Base-by-base conservation (phyloP, 2,329 filamentous ascomycete species). In the Epichloe sibirici region DNA sequence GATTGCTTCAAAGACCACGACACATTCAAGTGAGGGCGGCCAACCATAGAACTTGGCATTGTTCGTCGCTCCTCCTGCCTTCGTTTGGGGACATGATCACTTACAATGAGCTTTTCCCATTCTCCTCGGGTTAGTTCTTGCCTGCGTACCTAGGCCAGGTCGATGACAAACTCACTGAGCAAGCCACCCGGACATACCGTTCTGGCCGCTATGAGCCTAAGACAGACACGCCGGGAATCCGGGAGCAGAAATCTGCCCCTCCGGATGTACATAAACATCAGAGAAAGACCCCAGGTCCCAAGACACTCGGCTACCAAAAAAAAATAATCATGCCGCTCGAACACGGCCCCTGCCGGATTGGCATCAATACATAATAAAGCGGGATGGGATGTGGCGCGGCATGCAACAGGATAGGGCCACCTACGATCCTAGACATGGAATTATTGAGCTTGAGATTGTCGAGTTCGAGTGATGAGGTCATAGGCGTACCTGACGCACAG, bases 401-500 rank as follows among this genome's bases (percentile, higher is more conserved):
- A 38, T 48, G 35, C 34, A 39, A 37, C 45, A 21, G 15, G 28
- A 8, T n/a, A n/a, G 37, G 5, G 37, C 37, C 34, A 7, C 12
- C 15, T 39, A 45, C 2, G 8, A 34, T 45, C 44, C 44, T 8
- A 45, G 44, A 34, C 44, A 34, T 45, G 23, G 25, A 34, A 45
- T 31, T 28, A 23, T 17, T 45, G 45, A 35, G 45, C 46, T 48
- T 25, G 7, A 3, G 45, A 9, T 25, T 23, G 5, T 23, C 13
- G 12, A 38, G 34, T 48, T 23, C 13, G 12, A 38, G 34, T 48
- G 46, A 38, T 51, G 49, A 51, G n/a, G 49, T 51, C 49, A 51
- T 51, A 23, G 39, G 21, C 38, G 21, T n/a, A 25, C 38, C 37
- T 17, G 48, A 17, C 31, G 39, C 37, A 49, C 25, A 2, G 17